phyloP scores from a whole-genome alignment of 2,329 filamentous ascomycete genomes.

The Ceratocystis destructans region DNA sequence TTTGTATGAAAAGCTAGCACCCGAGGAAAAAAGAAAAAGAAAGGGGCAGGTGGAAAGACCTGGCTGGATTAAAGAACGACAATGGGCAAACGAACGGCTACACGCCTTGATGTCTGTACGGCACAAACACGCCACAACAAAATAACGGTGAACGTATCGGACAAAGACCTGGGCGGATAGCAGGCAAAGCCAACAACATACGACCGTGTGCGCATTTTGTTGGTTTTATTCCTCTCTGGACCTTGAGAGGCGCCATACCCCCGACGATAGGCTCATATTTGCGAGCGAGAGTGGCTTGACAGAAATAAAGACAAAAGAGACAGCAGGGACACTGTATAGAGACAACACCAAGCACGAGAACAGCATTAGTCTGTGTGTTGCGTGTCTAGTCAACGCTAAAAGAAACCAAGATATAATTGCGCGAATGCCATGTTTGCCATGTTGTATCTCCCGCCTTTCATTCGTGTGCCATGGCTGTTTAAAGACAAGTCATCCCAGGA shows the following conservation, averaged over 20 bases:
- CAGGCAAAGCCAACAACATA: not conserved
- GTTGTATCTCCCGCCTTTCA: not conserved
- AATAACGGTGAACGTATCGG: not conserved
- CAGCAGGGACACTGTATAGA: not conserved
- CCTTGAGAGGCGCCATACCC: not conserved
- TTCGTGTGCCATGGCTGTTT: not conserved
- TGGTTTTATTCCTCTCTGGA: not conserved
- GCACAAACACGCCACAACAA: slow-evolving; percentile 2
- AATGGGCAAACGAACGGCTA: not conserved
- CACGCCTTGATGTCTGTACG: not conserved
- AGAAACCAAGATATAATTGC: not conserved
- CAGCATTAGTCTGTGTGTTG: not conserved
- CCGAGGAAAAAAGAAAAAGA: not conserved
- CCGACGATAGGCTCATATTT: not conserved
- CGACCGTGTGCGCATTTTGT: not conserved
- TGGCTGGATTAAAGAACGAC: not conserved
- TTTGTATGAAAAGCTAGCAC: slow-evolving; percentile 1
- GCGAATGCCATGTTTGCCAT: not conserved
- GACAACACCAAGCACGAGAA: too few relatives aligned
- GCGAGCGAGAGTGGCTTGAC: not conserved
- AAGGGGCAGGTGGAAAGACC: not conserved
- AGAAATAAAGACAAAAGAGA: not conserved
- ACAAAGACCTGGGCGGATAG: not conserved
- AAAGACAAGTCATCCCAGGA: not conserved
- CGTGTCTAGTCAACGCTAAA: not conserved